These are phyloP conservation scores for Anthracocystis walkeri DNA, from an alignment of 1,284 basidiomycete species.

Conservation along the genomic window DNA sequence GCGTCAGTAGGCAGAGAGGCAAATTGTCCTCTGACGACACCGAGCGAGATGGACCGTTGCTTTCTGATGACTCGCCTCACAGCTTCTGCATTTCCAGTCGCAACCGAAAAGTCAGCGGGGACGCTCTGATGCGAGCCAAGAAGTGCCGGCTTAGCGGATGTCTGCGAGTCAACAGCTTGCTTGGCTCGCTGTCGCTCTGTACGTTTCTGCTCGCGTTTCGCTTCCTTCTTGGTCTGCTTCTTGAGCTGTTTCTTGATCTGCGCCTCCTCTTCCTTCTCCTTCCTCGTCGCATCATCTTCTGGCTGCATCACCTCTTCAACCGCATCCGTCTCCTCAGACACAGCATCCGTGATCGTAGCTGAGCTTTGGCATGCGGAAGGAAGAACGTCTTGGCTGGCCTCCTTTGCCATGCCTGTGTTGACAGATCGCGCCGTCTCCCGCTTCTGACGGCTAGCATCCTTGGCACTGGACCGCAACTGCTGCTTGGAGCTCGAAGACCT, in stretches of 20 bases:
- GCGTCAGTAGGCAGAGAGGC: slow-evolving; percentile 5
- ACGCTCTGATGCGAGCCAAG: background rate
- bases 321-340: slow-evolving; percentile 3
- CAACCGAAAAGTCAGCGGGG: background rate
- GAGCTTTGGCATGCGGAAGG: slow-evolving; percentile 37
- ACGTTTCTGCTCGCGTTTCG: slow-evolving; percentile 24
- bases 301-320: slow-evolving; percentile 2
- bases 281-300: background rate
- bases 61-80: slow-evolving; percentile 23
- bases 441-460: slow-evolving; percentile 25
- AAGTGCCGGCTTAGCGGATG: background rate
- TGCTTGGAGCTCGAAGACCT: slow-evolving; percentile 37
- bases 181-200: slow-evolving; percentile 22
- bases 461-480: slow-evolving; percentile 8
- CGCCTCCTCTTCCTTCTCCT: slow-evolving; percentile 9
- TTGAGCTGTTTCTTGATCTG: slow-evolving; percentile 18
- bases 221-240: slow-evolving; percentile 33
- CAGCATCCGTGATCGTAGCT: slow-evolving; percentile 24
- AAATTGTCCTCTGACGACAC: slow-evolving; percentile 18
- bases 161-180: background rate
- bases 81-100: background rate
- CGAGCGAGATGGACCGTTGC: slow-evolving; percentile 37
- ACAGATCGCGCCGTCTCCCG: slow-evolving; percentile 15
- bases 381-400: slow-evolving; percentile 11
- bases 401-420: slow-evolving; percentile 10